phyloP scores from a whole-genome alignment of 352 stramenopile genomes.

The Phytophthora idaei region DNA sequence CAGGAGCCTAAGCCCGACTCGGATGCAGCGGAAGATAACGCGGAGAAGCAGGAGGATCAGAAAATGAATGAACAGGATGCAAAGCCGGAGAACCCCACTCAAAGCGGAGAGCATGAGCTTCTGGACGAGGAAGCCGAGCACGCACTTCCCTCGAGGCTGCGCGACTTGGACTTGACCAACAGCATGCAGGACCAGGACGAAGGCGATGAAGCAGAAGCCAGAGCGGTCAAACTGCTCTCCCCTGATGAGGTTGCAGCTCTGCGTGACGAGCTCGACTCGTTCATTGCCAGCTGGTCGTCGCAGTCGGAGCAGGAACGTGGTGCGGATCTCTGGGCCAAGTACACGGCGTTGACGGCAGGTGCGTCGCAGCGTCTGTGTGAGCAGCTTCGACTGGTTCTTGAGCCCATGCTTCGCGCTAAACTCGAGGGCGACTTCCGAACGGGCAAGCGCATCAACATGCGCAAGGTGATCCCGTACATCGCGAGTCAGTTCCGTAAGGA shows the following conservation, averaged over 20 bases:
- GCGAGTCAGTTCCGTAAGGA: constrained; percentile 99
- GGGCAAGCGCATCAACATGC: constrained; percentile 99
- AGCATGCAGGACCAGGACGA: constrained; percentile 39
- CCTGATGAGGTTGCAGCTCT: constrained; percentile 75
- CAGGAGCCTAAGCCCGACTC: constrained; percentile 32
- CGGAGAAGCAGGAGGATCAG: constrained; percentile 29
- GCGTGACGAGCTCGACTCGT: constrained; percentile 80
- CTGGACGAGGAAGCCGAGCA: constrained; percentile 44
- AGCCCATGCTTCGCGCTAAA: constrained; percentile 97
- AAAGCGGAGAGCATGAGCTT: constrained; percentile 36
- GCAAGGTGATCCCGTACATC: constrained; percentile 99
- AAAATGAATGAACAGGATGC: constrained; percentile 29
- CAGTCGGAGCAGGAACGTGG: constrained; percentile 52
- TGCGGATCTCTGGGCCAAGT: constrained; percentile 91
- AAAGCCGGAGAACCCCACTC: constrained; percentile 30
- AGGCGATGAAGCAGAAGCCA: constrained; percentile 40
- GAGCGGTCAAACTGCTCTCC: constrained; percentile 46
- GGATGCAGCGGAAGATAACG: constrained; percentile 24
- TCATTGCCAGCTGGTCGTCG: constrained; percentile 71
- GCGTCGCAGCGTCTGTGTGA: constrained; percentile 97
- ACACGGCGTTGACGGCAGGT: constrained; percentile 92
- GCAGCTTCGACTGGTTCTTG: constrained; percentile 98
- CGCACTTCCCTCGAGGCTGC: constrained; percentile 35
- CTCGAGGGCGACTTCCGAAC: constrained; percentile 99
- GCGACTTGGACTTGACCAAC: constrained; percentile 46